phyloP scores from a whole-genome alignment of 2,329 filamentous ascomycete genomes.

The Pezicula rhizophila region DNA sequence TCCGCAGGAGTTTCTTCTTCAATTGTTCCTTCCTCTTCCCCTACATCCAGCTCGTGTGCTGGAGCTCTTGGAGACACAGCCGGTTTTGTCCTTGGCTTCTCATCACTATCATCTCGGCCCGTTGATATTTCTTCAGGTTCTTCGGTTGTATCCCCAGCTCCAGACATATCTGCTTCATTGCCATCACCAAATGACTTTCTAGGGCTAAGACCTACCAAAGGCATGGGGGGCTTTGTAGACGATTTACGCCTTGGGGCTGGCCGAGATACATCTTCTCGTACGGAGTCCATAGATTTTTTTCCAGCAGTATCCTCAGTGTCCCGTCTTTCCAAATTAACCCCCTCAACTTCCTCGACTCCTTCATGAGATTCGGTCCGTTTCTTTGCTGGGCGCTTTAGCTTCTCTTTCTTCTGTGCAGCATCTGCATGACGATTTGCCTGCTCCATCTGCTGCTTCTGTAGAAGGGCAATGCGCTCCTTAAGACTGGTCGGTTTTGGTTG shows the following conservation, averaged over 20 bases:
- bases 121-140: conserved; percentile 50
- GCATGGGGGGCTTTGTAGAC: conserved; percentile 39
- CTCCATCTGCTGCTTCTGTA: conserved; percentile 91
- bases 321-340: conserved; percentile 37
- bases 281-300: conserved; percentile 45
- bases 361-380: conserved; percentile 50
- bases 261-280: conserved; percentile 32
- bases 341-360: conserved; percentile 31
- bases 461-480: conserved; percentile 88
- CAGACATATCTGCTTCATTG: conserved; percentile 60
- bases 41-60: conserved; percentile 33
- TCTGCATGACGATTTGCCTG: conserved; percentile 79
- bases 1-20: conserved; percentile 43
- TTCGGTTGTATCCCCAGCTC: conserved; percentile 58
- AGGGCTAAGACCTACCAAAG: conserved; percentile 15
- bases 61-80: conserved; percentile 33
- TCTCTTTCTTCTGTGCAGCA: conserved; percentile 74
- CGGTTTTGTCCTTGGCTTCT: conserved; percentile 34
- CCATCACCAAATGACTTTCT: conserved; percentile 47
- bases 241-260: conserved; percentile 43
- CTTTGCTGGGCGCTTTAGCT: conserved; percentile 73
- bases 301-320: conserved; percentile 41
- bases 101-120: conserved; percentile 70
- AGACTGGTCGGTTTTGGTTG: conserved; percentile 87
- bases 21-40: conserved; percentile 39